Conservation (phyloP, 176 grass and related monocot genomes). For the Juncus effusus region DNA sequence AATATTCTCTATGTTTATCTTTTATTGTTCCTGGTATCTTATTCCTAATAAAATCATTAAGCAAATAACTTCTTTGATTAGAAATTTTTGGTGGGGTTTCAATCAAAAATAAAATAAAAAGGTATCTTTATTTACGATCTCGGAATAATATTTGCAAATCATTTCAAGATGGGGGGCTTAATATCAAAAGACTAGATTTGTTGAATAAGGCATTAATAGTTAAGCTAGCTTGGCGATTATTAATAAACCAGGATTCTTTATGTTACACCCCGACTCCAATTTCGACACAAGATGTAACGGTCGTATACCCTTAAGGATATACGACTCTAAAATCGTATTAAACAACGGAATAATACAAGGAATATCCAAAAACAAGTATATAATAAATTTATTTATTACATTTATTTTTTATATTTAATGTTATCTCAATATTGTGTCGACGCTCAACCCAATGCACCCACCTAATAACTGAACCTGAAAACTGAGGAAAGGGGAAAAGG, state of each 20-base stretch:
- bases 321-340: no score
- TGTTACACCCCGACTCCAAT: no score
- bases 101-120: neutral
- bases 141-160: neutral
- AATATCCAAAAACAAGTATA: no score
- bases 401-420: no score
- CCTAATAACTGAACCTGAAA: no score
- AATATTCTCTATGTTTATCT: neutral
- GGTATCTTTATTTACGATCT: neutral
- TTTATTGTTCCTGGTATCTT: neutral
- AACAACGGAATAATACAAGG: no score
- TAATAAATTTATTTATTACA: no score
- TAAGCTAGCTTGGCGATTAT: neutral
- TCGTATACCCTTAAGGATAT: no score
- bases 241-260: neutral
- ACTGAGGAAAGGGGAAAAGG: no score
- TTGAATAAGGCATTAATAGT: neutral
- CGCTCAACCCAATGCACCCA: no score
- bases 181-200: neutral
- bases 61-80: neutral
- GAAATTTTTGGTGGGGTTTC: neutral
- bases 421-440: no score
- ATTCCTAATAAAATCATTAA: neutral
- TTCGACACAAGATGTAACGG: no score
- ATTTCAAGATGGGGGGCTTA: neutral